A percentile compares a stretch with the other conserved stretches of the same genome.
Evolutionary conservation across 2,329 filamentous ascomycete genomes (phyloP).

Genomic region (Clarireedia monteithiana): DNA sequence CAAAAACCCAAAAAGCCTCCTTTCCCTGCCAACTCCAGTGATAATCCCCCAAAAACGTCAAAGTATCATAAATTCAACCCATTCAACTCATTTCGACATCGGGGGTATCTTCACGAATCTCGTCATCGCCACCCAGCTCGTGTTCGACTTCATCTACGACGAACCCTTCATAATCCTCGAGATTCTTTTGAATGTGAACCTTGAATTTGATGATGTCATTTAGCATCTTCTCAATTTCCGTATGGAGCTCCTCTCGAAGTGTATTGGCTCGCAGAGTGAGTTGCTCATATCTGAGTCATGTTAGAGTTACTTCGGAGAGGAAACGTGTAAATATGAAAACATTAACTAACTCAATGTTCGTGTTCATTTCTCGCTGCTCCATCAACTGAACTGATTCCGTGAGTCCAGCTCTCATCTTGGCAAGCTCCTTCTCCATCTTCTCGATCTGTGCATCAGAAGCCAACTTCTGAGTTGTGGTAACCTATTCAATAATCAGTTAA

Average conservation of each 20-base stretch:
- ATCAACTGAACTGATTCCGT: conserved; percentile 83
- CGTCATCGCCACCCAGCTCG: conserved; percentile 59
- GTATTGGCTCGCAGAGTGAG: conserved; percentile 75
- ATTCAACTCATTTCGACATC: conserved; percentile 36
- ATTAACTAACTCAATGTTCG: conserved; percentile 79
- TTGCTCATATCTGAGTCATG: conserved; percentile 67
- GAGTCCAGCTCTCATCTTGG: conserved; percentile 78
- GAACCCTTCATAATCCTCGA: conserved; percentile 92
- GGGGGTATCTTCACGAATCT: conserved; percentile 45
- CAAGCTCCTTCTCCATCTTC: conserved; percentile 97
- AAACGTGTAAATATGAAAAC: neutral
- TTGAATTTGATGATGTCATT: conserved; percentile 99
- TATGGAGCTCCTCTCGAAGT: conserved; percentile 94
- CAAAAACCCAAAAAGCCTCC: neutral
- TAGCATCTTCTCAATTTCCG: conserved; percentile 89
- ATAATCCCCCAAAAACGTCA: neutral
- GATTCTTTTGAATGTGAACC: conserved; percentile 84
- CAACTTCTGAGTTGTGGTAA: conserved; percentile 77
- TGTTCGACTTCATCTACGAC: conserved; percentile 89
- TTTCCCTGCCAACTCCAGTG: neutral
- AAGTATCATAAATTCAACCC: neutral
- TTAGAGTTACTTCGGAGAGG: conserved; percentile 12
- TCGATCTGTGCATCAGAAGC: conserved; percentile 91
- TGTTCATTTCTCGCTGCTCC: conserved; percentile 94
- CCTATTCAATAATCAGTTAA: conserved; percentile 22